Base-by-base conservation (phyloP, 257 asterid genomes). In the Vinca minor region DNA sequence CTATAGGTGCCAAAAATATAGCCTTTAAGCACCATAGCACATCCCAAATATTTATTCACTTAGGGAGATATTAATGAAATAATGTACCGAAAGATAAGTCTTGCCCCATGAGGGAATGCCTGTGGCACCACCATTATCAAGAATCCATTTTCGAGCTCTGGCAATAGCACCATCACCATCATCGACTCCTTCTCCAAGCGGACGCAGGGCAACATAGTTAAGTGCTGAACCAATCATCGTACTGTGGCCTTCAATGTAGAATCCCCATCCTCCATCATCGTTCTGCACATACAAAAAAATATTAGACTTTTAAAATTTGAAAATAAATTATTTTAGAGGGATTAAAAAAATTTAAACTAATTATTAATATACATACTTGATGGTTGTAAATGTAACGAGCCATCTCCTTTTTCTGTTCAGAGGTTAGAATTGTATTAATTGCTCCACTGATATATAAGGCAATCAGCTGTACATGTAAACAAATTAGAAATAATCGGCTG, bases 51-150 rank as follows among this genome's bases (percentile, higher is more conserved):
- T n/a, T n/a, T n/a, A n/a, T n/a, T n/a, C n/a, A n/a, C n/a, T n/a
- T n/a, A n/a, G n/a, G n/a, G n/a, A n/a, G n/a, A n/a, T n/a, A n/a
- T n/a, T n/a, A n/a, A n/a, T n/a, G n/a, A n/a, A n/a, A n/a, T n/a
- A n/a, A 14, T 64, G 1, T 74, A 77, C 96, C 87, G 95, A 83
- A 62, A 89, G 91, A 69, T 85, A 89, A 5, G 86, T 80, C 69
- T 89, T 89, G 61, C 95, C 96, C 96, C 96, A 89, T 0, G 96
- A 89, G 7, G 96, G 94, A 53, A 87, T 87, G 59, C 86, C 95
- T 0, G 93, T 80, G 13, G 94, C 96, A 28, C 96, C 91, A 4
- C 87, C 94, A 2, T 83, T 85, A 56, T 87, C 91, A 35, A 89
- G 85, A 55, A 89, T 84, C 96, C 95, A 87, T 29, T 83, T 70